phyloP scores from a whole-genome alignment of 2,329 filamentous ascomycete genomes.

The Trichoderma semiorbis region DNA sequence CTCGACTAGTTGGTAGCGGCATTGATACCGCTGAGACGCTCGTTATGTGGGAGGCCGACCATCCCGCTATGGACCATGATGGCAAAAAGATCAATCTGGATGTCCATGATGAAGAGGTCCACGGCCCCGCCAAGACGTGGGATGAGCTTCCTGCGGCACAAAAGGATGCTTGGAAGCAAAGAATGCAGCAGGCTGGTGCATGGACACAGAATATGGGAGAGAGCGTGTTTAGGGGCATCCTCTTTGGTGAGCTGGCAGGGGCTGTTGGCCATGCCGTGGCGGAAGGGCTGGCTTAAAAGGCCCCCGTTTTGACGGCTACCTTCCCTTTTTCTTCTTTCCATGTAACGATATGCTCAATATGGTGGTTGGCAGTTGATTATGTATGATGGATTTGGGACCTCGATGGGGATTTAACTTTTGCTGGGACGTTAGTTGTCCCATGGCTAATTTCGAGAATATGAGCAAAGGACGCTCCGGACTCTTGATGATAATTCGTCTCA shows the following conservation, averaged over 20 bases:
- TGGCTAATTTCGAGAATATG: not conserved
- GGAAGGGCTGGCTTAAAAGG: conserved; percentile 24
- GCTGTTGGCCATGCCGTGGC: conserved; percentile 53
- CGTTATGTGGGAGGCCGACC: conserved; percentile 33
- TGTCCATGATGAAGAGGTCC: conserved; percentile 44
- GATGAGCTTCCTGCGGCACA: conserved; percentile 64
- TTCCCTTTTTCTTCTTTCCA: not conserved
- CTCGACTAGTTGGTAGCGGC: conserved; percentile 37
- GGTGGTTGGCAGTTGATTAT: not conserved
- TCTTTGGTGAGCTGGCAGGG: conserved; percentile 71
- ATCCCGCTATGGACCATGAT: conserved; percentile 21
- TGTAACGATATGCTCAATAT: not conserved
- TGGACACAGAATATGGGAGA: conserved; percentile 81
- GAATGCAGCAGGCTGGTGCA: conserved; percentile 66
- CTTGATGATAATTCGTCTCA: not conserved
- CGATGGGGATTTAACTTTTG: not conserved
- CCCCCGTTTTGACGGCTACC: too few relatives aligned
- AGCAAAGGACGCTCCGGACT: not conserved
- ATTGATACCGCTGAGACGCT: conserved; percentile 37
- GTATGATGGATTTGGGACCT: not conserved
- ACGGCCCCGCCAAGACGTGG: conserved; percentile 61
- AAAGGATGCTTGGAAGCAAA: conserved; percentile 65
- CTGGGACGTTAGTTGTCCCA: not conserved
- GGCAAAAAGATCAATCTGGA: conserved; percentile 37
- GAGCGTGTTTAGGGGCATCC: conserved; percentile 68